These are phyloP conservation scores for Penicillium bialowiezense DNA, from an alignment of 495 filamentous ascomycete genomes.

Conservation along the genomic window DNA sequence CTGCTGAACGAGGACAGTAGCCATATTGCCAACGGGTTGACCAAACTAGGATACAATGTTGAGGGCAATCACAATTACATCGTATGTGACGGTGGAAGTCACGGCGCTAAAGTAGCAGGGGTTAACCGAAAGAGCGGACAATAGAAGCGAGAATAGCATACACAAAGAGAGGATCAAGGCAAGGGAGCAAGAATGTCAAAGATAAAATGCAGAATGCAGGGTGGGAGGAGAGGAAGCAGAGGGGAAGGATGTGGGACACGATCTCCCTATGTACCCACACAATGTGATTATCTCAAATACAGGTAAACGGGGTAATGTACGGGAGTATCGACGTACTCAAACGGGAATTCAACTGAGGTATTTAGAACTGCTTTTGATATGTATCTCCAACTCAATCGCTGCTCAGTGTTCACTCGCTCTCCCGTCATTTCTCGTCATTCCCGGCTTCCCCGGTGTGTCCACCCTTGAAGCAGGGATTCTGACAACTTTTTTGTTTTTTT, in stretches of 20 bases:
- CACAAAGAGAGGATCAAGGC: neutral
- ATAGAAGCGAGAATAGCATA: constrained; percentile 11
- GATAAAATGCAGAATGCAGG: neutral
- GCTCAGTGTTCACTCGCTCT: too few relatives aligned
- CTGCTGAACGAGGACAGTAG: constrained; percentile 51
- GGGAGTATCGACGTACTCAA: too few relatives aligned
- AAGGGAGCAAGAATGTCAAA: neutral
- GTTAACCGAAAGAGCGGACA: constrained; percentile 6
- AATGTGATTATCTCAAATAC: too few relatives aligned
- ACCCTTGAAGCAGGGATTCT: constrained; percentile 15
- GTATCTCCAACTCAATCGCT: too few relatives aligned
- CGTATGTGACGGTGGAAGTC: constrained; percentile 10
- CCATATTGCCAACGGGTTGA: constrained; percentile 31
- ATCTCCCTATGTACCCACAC: too few relatives aligned
- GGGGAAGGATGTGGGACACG: neutral
- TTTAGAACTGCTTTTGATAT: too few relatives aligned
- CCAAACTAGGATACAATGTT: neutral
- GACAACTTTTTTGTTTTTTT: constrained; percentile 3
- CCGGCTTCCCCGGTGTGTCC: too few relatives aligned
- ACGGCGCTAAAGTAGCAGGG: too few relatives aligned
- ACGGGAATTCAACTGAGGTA: too few relatives aligned
- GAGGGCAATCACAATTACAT: neutral
- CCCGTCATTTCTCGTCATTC: too few relatives aligned
- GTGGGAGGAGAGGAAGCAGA: neutral
- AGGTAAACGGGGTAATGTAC: too few relatives aligned